A percentile compares a stretch with the other conserved stretches of the same genome.
Conservation (phyloP, 2,329 filamentous ascomycete species). For the Furcasterigmium sp. region DNA sequence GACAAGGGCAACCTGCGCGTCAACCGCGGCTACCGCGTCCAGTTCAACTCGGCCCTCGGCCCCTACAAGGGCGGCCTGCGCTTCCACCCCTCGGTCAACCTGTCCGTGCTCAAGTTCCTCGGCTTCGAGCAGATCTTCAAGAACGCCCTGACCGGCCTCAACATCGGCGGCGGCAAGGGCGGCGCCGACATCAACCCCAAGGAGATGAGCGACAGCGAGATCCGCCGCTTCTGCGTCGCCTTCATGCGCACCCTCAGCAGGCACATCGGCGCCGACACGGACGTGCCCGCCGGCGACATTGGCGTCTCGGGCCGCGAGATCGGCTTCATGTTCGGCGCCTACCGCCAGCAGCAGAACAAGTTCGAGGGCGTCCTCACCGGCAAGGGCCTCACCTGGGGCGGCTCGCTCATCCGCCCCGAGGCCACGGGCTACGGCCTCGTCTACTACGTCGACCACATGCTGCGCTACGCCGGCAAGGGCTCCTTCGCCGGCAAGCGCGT, state of each 20-base stretch:
- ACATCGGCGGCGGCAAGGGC: constrained; percentile 96
- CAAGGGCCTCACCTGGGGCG: constrained; percentile 91
- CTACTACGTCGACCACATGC: constrained; percentile 97
- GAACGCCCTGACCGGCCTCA: constrained; percentile 93
- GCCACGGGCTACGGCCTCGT: constrained; percentile 94
- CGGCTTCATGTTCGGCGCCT: constrained; percentile 90
- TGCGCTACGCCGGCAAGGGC: constrained; percentile 82
- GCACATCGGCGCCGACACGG: constrained; percentile 94
- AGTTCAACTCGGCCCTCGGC: constrained; percentile 96
- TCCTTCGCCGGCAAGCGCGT: constrained; percentile 87
- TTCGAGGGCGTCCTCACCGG: constrained; percentile 97
- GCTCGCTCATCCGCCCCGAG: constrained; percentile 89
- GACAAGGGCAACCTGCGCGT: constrained; percentile 85
- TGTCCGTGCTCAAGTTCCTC: constrained; percentile 79
- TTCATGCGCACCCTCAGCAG: constrained; percentile 96
- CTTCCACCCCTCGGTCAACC: constrained; percentile 85
- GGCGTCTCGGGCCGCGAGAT: constrained; percentile 90
- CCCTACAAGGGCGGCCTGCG: constrained; percentile 97
- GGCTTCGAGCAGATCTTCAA: constrained; percentile 99
- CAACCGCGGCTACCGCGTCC: constrained; percentile 96
- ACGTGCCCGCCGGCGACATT: constrained; percentile 96
- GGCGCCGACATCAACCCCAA: constrained; percentile 98
- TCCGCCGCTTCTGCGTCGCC: constrained; percentile 90
- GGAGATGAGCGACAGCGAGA: constrained; percentile 96
- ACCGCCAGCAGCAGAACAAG: constrained; percentile 80